Base-by-base conservation (phyloP, 768 basidiomycete species). In the Termitomyces sp. region DNA sequence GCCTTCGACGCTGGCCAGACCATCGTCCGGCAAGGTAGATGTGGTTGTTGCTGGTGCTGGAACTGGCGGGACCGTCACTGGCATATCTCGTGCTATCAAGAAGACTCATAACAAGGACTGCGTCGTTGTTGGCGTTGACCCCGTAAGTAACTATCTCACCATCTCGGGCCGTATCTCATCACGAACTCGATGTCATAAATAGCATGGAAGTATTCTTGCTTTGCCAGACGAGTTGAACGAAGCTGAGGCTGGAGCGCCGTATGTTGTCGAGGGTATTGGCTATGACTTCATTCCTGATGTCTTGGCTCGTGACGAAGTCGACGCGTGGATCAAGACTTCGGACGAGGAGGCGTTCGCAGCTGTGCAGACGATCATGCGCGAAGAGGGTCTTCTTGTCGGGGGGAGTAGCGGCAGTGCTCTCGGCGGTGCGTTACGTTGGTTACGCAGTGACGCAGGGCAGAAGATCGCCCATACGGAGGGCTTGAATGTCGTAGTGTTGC, bases 61-160 rank as follows among this genome's bases (percentile, higher is more conserved):
- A 14, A 99, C 97, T 2, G 96, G 97, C 14, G 96, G 96, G 12
- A 98, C 96, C 0, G 74, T 99, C 59, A 92, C 91, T n/a, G 96
- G 96, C 2, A 69, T 91, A 48, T 87, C 91, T 18, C 79, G 86
- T 16, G 88, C 88, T 3, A 74, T 96, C 64, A 91, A 90, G 78
- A 88, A 85, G 69, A 75, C 72, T 10, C 89, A 93, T 67, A 94
- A 94, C 65, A 72, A 80, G 27, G 75, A 83, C 3, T 87, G 85
- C 64, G 71, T 85, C 18, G 80, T 97, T 18, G 81, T 99, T n/a
- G 95, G 85, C 5, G 79, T 94, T 41, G 97, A 99, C 73, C 97
- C 97, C 20, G 92, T 94, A 64, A 52, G 89, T 31, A 27, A 13
- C 1, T 43, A 13, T 22, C 22, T 3, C 22, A 13, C 20, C 18